Percentiles rank a stretch among this genome's conserved stretches.
Evolutionary conservation across 2,329 filamentous ascomycete species (phyloP).

Genomic region (Zymoseptoria passerinii): DNA sequence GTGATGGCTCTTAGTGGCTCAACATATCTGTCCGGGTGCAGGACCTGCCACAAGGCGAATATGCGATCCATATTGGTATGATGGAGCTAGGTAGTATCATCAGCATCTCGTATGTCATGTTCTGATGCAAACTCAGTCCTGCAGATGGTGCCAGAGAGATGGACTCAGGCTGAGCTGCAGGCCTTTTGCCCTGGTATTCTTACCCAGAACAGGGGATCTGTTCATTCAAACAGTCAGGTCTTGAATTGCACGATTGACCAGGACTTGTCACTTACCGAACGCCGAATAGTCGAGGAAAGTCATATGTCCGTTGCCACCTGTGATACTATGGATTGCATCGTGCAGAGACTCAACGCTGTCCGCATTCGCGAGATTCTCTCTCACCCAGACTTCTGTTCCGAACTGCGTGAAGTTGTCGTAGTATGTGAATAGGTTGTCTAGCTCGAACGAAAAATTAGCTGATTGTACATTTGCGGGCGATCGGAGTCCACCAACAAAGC

Average conservation of each 20-base stretch:
- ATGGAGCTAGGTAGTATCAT: slow-evolving; percentile 58
- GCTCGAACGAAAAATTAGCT: neutral
- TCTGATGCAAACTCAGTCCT: neutral
- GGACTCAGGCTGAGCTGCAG: no score
- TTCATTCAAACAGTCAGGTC: neutral
- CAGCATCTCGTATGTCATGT: neutral
- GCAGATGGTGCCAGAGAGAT: no score
- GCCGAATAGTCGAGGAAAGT: slow-evolving; percentile 60
- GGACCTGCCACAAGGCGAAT: slow-evolving; percentile 67
- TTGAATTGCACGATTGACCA: slow-evolving; percentile 36
- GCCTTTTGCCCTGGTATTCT: neutral
- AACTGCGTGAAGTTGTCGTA: slow-evolving; percentile 62
- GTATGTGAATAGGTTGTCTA: slow-evolving; percentile 54
- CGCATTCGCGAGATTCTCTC: slow-evolving; percentile 37
- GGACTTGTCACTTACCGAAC: slow-evolving; percentile 52
- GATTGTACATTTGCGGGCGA: neutral
- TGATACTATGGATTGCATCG: slow-evolving; percentile 43
- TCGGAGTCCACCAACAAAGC: slow-evolving; percentile 36
- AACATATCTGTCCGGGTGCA: slow-evolving; percentile 61
- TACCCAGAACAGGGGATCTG: neutral
- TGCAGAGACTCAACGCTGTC: slow-evolving; percentile 51
- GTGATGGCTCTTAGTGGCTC: slow-evolving; percentile 44
- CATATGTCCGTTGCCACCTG: slow-evolving; percentile 58
- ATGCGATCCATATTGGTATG: slow-evolving; percentile 67
- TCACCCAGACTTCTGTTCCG: slow-evolving; percentile 57